A percentile compares a stretch with the other conserved stretches of the same genome.
Conservation (phyloP, 208 protist species). For the Angomonas deanei region DNA sequence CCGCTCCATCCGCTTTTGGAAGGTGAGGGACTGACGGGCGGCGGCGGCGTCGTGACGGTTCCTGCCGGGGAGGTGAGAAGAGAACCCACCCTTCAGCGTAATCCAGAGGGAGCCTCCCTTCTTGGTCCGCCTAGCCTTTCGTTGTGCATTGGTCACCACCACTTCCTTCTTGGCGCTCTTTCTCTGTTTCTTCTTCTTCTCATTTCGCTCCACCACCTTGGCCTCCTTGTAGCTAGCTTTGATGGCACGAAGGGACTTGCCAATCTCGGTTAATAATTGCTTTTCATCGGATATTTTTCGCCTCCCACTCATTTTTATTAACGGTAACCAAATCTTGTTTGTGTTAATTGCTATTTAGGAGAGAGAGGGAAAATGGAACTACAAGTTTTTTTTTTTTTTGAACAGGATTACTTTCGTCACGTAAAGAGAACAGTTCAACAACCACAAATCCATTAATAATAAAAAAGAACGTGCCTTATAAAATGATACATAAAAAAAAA, state of each 20-base stretch:
- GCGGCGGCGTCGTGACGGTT: slow-evolving; percentile 1
- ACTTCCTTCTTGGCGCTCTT: not conserved
- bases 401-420: no score
- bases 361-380: no score
- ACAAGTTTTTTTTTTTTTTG: no score
- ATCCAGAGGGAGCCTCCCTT: slow-evolving; percentile 71
- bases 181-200: slow-evolving; percentile 5
- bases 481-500: not conserved
- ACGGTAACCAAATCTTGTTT: not conserved
- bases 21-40: slow-evolving; percentile 28
- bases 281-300: slow-evolving; percentile 49
- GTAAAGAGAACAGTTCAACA: not conserved
- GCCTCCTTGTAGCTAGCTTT: slow-evolving; percentile 50
- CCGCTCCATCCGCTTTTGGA: slow-evolving; percentile 33
- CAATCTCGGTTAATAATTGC: slow-evolving; percentile 45
- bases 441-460: not conserved
- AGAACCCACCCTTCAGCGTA: slow-evolving; percentile 73
- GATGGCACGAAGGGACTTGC: slow-evolving; percentile 58
- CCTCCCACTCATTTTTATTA: not conserved
- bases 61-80: not conserved
- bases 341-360: not conserved
- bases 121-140: slow-evolving; percentile 14
- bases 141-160: slow-evolving; percentile 16
- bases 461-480: not conserved
- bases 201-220: not conserved